Evolutionary conservation across 805 yeast species (phyloP), one percentile per base, ranked within the genome.

Genomic region (Yamadazyma paraphyllophila): DNA sequence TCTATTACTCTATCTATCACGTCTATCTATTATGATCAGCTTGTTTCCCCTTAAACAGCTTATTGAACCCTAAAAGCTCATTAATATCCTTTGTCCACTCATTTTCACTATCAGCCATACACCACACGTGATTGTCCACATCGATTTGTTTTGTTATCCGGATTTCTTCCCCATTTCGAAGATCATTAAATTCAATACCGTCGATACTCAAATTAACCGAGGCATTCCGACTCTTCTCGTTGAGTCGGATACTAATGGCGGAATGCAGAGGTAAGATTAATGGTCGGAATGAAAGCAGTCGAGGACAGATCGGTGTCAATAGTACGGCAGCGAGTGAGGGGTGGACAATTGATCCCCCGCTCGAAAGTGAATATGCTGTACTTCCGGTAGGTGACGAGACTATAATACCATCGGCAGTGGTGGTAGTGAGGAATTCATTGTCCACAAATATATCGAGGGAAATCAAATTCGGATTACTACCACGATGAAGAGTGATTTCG

Each of bases 1-100:
- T n/a, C n/a, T n/a, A n/a, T n/a, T n/a, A n/a, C n/a, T n/a, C n/a
- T n/a, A n/a, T n/a, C n/a, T n/a, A n/a, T n/a, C n/a, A n/a, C n/a
- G n/a, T n/a, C n/a, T 20, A 20, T 20, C 24, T 20, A 20, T 20
- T 20, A 6, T 3, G 24, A 6, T 6, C 24, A 29, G 25, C 27
- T 37, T n/a, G n/a, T 13, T 37, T 37, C 4, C 40, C 48, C 25
- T 84, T 83, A 62, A 91, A 91, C 44, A 89, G 78, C 10, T 90
- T 82, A 61, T 91, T 91, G 74, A 91, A 91, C 1, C 97, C 97
- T 36, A 91, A 66, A 47, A 91, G 73, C 55, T 88, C 91, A 58
- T 91, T 92, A 45, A 92, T 82, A 29, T 96, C 96, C 47, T 78
- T 78, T 1, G 91, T 90, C 98, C 98, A 92, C 60, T 92, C 97